Percentiles rank a stretch among this genome's conserved stretches.
These are phyloP conservation scores for Beauveria varroae DNA, from an alignment of 2,329 filamentous ascomycete genomes.

Conservation along the genomic window DNA sequence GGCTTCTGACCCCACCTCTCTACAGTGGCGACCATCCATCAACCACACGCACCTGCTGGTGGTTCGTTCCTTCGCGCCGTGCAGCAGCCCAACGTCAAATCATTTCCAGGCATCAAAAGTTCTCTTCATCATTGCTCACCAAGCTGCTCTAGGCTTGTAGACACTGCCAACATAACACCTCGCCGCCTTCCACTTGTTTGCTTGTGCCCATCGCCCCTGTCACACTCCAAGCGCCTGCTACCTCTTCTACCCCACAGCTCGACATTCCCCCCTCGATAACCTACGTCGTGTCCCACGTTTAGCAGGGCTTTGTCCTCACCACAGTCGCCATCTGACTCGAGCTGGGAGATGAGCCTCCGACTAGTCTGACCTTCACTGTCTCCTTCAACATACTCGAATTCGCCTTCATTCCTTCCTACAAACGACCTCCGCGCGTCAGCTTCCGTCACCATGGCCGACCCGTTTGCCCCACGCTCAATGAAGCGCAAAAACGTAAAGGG, in stretches of 20 bases:
- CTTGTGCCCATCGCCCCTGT: background rate
- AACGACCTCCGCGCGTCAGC: background rate
- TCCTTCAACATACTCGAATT: background rate
- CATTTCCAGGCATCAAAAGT: background rate
- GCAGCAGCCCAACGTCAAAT: conserved; percentile 6
- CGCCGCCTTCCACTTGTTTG: background rate
- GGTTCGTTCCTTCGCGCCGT: background rate
- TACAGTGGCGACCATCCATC: background rate
- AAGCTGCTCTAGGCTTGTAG: background rate
- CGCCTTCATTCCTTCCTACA: conserved; percentile 2
- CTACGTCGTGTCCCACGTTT: conserved; percentile 5
- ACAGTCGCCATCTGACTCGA: conserved; percentile 4
- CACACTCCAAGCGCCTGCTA: conserved; percentile 7
- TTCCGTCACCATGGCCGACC: conserved; percentile 47
- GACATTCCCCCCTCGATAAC: conserved; percentile 8
- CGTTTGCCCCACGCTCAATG: conserved; percentile 68
- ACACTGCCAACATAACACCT: background rate
- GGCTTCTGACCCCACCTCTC: background rate
- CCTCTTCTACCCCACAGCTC: conserved; percentile 8
- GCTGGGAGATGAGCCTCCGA: conserved; percentile 1
- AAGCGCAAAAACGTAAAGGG: conserved; percentile 99
- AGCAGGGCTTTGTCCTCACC: conserved; percentile 3
- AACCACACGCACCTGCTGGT: background rate
- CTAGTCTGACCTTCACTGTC: background rate
- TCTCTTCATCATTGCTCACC: background rate